Conservation (phyloP, 495 filamentous ascomycete genomes). For the Lasiosphaeriaceae sp. region DNA sequence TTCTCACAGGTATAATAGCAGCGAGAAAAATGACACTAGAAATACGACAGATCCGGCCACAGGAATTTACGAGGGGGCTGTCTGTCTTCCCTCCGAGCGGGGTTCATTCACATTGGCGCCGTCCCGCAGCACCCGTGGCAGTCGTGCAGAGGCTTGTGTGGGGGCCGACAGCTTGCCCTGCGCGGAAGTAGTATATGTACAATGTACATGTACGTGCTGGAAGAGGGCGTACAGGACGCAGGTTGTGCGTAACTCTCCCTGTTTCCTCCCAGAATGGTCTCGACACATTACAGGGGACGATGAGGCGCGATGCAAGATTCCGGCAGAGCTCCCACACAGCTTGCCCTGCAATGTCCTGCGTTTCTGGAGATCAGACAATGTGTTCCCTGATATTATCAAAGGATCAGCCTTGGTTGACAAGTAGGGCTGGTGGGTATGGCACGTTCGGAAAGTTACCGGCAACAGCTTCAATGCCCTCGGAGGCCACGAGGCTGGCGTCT, state of each 20-base stretch:
- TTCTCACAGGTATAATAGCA: not conserved
- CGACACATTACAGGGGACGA: not conserved
- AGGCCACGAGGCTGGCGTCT: not conserved
- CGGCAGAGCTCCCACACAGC: constrained; percentile 14
- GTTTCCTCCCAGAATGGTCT: not conserved
- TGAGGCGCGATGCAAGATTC: constrained; percentile 27
- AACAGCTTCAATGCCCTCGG: too few species aligned
- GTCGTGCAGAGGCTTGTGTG: constrained; percentile 4
- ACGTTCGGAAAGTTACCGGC: not conserved
- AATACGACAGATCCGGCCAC: constrained; percentile 2
- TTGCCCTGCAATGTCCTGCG: constrained; percentile 14
- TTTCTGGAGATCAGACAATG: constrained; percentile 5
- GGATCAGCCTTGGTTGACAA: not conserved
- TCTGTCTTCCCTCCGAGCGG: not conserved
- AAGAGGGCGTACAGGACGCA: not conserved
- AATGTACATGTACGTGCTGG: not conserved
- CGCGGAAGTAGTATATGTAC: not conserved
- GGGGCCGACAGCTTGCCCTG: constrained; percentile 10
- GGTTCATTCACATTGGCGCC: constrained; percentile 4
- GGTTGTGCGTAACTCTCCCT: not conserved
- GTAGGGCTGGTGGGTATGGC: not conserved
- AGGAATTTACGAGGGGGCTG: not conserved
- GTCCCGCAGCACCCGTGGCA: constrained; percentile 3
- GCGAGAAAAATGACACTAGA: not conserved
- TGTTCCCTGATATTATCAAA: not conserved